Percentiles rank a stretch among this genome's conserved stretches.
phyloP scores from a whole-genome alignment of 2,329 filamentous ascomycete species.

The Trichoderma sp. region DNA sequence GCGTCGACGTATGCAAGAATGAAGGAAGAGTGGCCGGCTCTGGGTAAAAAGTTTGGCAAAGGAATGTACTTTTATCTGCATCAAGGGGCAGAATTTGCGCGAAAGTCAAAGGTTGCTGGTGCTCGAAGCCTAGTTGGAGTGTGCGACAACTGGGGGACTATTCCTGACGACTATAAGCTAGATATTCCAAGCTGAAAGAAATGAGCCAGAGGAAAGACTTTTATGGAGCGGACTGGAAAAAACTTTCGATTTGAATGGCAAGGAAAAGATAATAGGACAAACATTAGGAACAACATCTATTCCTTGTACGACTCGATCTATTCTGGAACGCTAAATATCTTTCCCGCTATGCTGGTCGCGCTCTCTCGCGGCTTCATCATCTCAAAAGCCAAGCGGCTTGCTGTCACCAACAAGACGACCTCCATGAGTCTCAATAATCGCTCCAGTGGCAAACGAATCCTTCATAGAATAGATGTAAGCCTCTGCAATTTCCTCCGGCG shows the following conservation, averaged over 20 bases:
- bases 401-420: constrained; percentile 32
- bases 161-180: constrained; percentile 19
- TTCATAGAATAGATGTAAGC: constrained; percentile 49
- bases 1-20: constrained; percentile 26
- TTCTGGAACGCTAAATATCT: neutral
- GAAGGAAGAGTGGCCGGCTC: constrained; percentile 25
- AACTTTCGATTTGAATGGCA: neutral
- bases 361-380: neutral
- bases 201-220: too few relatives aligned
- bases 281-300: neutral
- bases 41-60: constrained; percentile 31
- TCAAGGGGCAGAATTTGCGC: constrained; percentile 24
- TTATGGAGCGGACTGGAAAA: neutral
- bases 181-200: neutral
- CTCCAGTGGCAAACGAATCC: constrained; percentile 42
- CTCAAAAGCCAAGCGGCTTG: constrained; percentile 13
- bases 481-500: constrained; percentile 46
- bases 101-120: constrained; percentile 26
- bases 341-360: neutral
- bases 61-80: constrained; percentile 30
- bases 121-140: constrained; percentile 27
- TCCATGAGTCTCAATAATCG: constrained; percentile 33
- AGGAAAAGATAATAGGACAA: neutral
- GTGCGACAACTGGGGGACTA: constrained; percentile 29
- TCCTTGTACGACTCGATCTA: neutral